These are phyloP conservation scores for Prunella vulgaris DNA, from an alignment of 257 asterid species.

Conservation along the genomic window DNA sequence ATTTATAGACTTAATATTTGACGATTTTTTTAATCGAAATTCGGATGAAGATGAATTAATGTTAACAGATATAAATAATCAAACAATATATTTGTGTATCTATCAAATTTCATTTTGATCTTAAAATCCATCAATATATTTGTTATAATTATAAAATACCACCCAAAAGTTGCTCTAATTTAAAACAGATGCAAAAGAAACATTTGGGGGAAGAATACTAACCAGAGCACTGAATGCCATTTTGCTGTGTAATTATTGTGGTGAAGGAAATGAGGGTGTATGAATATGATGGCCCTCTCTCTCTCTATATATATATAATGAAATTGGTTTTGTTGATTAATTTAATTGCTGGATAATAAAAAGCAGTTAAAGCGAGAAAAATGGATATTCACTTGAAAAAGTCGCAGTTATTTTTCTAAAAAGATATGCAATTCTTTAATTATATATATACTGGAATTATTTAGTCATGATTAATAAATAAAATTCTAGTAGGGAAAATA, in stretches of 20 bases:
- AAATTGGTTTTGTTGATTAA: neutral
- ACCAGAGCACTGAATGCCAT: slow-evolving; percentile 26
- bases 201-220: neutral
- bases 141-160: too few relatives aligned
- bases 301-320: neutral
- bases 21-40: too few relatives aligned
- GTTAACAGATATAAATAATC: too few relatives aligned
- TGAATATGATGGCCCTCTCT: neutral
- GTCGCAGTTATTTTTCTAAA: neutral
- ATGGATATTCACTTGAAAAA: neutral
- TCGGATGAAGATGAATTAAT: too few relatives aligned
- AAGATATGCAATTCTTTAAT: too few relatives aligned
- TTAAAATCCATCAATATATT: neutral
- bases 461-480: too few relatives aligned
- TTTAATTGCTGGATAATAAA: neutral
- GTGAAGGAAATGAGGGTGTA: neutral
- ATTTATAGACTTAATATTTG: too few relatives aligned
- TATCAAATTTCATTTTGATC: too few relatives aligned
- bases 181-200: neutral
- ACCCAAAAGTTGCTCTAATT: too few relatives aligned
- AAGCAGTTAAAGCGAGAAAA: neutral
- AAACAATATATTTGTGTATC: too few relatives aligned
- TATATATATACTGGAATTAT: too few relatives aligned
- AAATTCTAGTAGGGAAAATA: too few relatives aligned
- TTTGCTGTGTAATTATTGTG: neutral